Evolutionary conservation across 139 green algal species (phyloP), one percentile per base, ranked within the genome.

Genomic region (Spirogloea muscicola): DNA sequence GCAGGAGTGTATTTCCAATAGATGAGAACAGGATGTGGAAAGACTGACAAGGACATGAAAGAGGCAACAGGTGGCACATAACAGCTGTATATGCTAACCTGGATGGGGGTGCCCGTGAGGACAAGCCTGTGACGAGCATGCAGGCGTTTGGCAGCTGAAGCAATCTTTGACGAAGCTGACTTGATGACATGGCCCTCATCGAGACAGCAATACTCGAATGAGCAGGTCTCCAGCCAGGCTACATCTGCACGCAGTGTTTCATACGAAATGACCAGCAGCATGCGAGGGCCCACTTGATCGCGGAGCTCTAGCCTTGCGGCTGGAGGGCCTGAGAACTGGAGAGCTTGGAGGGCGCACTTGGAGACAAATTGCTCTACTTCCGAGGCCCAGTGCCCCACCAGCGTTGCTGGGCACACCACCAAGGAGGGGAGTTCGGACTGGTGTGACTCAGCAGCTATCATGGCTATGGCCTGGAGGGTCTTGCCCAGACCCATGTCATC

Each of bases 161-260:
- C 82, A 10, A 94, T 60, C 48, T 88, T 86, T 25, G 84, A 84
- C 74, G 91, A 90, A 5, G 90, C 83, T 86, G 91, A 96, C 78
- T 91, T 88, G 64, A 99, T 95, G 36, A 94, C 80, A 82, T 99
- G 94, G 0, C 94, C 94, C 84, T 99, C 94, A 66, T 99, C 94
- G 76, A 97, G 86, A 21, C 97, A 82, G 52, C 81, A 90, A 82
- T 98, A 99, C 18, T 88, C 49, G 90, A 90, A 99, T 13, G 64
- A 49, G 27, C 79, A 27, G 0, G 29, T 52, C 27, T 34, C 49
- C 29, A 82, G 34, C 42, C 34, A 38, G 2, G 92, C 87, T 6
- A 90, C 76, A 46, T 99, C 94, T 4, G 84, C 63, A 0, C 91
- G 83, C 64, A 97, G 69, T 7, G 83, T 67, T 58, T 98, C 94